Percentiles rank a stretch among this genome's conserved stretches.
Conservation (phyloP, 2,329 filamentous ascomycete genomes). For the Nigrograna mackinnonii region DNA sequence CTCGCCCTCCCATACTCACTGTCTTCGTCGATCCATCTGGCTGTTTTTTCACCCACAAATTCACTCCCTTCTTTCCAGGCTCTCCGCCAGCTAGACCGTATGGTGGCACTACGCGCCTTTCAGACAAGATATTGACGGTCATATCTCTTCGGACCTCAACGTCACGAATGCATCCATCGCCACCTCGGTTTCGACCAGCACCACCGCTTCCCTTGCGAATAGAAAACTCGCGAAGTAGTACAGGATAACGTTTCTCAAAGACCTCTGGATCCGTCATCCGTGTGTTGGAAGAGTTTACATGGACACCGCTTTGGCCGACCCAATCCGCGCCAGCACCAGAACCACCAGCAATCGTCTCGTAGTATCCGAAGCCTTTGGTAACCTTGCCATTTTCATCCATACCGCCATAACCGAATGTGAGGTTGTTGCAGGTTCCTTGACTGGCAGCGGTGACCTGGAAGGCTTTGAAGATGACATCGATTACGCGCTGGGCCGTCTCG, state of each 20-base stretch:
- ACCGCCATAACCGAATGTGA: constrained; percentile 34
- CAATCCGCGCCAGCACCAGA: constrained; percentile 34
- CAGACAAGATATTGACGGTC: constrained; percentile 32
- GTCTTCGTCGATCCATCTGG: no score
- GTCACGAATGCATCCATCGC: constrained; percentile 32
- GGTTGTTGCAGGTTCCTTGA: constrained; percentile 32
- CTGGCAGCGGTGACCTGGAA: constrained; percentile 33
- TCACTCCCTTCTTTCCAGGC: constrained; percentile 32
- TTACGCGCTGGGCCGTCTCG: constrained; percentile 34
- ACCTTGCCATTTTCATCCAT: constrained; percentile 18
- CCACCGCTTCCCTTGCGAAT: constrained; percentile 34
- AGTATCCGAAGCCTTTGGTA: constrained; percentile 32
- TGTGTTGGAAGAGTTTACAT: constrained; percentile 43
- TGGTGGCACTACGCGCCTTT: constrained; percentile 33
- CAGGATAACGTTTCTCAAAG: constrained; percentile 38
- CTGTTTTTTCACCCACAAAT: constrained; percentile 28
- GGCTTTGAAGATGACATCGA: constrained; percentile 33
- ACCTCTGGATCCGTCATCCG: constrained; percentile 41
- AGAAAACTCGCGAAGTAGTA: constrained; percentile 36
- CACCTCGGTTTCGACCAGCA: constrained; percentile 27
- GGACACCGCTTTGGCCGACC: constrained; percentile 36
- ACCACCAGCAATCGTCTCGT: constrained; percentile 42
- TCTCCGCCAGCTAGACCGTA: constrained; percentile 37
- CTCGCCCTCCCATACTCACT: constrained; percentile 11
- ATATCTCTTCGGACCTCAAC: constrained; percentile 33